Conservation (phyloP, 2,329 filamentous ascomycete genomes). For the Stachybotrys elegans region DNA sequence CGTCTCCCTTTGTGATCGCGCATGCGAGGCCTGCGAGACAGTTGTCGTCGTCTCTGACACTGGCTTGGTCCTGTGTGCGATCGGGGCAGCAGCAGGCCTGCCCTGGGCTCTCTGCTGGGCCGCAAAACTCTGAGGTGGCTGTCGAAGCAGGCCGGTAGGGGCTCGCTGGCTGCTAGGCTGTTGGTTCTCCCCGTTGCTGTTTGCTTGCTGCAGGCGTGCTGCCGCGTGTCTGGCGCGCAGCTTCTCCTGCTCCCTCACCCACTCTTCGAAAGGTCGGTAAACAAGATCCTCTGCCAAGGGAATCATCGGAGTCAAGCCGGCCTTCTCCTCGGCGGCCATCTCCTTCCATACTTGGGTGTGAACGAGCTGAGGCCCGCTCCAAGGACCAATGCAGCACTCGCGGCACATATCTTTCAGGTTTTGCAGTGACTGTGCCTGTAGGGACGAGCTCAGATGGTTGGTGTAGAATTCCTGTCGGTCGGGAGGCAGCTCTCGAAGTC, state of each 20-base stretch:
- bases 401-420: slow-evolving; percentile 54
- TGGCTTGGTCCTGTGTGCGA: slow-evolving; percentile 19
- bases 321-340: slow-evolving; percentile 63
- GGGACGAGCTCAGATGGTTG: slow-evolving; percentile 37
- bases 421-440: slow-evolving; percentile 40
- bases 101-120: slow-evolving; percentile 59
- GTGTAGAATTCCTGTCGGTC: slow-evolving; percentile 54
- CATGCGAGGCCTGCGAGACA: slow-evolving; percentile 24
- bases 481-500: slow-evolving; percentile 52
- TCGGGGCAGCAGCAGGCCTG: slow-evolving; percentile 29
- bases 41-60: slow-evolving; percentile 16
- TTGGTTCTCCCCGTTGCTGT: slow-evolving; percentile 29
- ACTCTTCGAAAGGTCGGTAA: slow-evolving; percentile 60
- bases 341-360: slow-evolving; percentile 60
- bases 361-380: slow-evolving; percentile 38
- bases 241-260: slow-evolving; percentile 48
- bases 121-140: slow-evolving; percentile 60
- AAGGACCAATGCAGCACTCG: slow-evolving; percentile 55
- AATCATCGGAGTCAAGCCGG: slow-evolving; percentile 58
- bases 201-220: slow-evolving; percentile 21
- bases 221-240: slow-evolving; percentile 25
- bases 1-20: slow-evolving; percentile 21
- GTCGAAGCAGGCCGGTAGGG: slow-evolving; percentile 41
- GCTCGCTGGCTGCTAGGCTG: slow-evolving; percentile 25
- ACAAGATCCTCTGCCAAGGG: slow-evolving; percentile 58